These are phyloP conservation scores for Arthrinium phaeospermum DNA, from an alignment of 2,329 filamentous ascomycete species.

Conservation along the genomic window DNA sequence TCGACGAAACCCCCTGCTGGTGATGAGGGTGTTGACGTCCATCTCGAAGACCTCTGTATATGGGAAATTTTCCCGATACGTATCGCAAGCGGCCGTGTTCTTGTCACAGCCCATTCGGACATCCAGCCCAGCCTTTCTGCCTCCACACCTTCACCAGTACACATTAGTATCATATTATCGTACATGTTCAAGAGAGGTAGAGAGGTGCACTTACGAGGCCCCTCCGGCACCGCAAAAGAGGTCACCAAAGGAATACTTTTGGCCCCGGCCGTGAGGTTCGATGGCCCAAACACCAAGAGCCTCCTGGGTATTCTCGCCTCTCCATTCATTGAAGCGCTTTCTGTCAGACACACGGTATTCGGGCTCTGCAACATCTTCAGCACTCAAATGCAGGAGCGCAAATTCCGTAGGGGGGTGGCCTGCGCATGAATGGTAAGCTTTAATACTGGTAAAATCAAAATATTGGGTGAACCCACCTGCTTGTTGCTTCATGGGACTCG, in stretches of 20 bases:
- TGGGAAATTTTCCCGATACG: conserved; percentile 65
- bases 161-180: background rate
- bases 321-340: background rate
- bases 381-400: conserved; percentile 23
- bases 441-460: background rate
- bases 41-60: conserved; percentile 53
- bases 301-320: conserved; percentile 24
- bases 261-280: conserved; percentile 27
- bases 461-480: background rate
- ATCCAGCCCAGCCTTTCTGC: conserved; percentile 55
- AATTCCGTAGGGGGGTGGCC: background rate
- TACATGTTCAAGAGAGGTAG: background rate
- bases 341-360: conserved; percentile 19
- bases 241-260: conserved; percentile 64
- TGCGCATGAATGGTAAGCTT: background rate
- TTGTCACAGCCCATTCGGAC: conserved; percentile 70
- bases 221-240: conserved; percentile 70
- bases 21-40: conserved; percentile 56
- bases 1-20: conserved; percentile 34
- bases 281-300: background rate
- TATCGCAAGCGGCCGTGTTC: conserved; percentile 60
- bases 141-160: conserved; percentile 45
- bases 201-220: conserved; percentile 46
- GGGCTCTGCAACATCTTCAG: conserved; percentile 27
- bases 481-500: background rate